Percentiles rank a stretch among this genome's conserved stretches.
Evolutionary conservation across 805 yeast genomes (phyloP).

Genomic region (Lipomyces sp.): DNA sequence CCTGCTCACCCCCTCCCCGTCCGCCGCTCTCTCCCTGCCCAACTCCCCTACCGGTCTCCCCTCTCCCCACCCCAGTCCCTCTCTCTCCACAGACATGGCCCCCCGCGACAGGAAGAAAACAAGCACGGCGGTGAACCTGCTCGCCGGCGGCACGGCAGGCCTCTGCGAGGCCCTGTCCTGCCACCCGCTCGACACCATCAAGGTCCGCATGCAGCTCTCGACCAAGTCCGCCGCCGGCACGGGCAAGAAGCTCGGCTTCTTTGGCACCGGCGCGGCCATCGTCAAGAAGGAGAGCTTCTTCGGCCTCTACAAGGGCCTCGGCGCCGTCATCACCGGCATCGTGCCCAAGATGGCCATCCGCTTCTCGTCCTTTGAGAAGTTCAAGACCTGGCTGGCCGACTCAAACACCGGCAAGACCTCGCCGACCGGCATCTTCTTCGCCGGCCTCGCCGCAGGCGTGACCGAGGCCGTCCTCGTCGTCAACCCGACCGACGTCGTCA

Average conservation of each 20-base stretch:
- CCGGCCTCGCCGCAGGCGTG: slow-evolving; percentile 97
- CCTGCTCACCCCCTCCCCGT: no score
- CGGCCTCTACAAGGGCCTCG: slow-evolving; percentile 90
- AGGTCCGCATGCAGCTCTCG: slow-evolving; percentile 94
- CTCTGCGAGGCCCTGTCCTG: slow-evolving; percentile 95
- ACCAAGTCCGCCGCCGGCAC: slow-evolving; percentile 50
- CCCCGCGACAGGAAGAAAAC: slow-evolving; percentile 27
- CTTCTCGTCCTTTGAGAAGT: slow-evolving; percentile 89
- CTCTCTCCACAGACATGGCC: no score
- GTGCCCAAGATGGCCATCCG: slow-evolving; percentile 98
- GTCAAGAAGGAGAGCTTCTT: slow-evolving; percentile 75
- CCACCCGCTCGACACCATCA: slow-evolving; percentile 96
- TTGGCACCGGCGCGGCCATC: slow-evolving; percentile 75
- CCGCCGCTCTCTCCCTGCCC: no score
- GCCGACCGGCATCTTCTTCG: slow-evolving; percentile 72
- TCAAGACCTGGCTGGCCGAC: slow-evolving; percentile 60
- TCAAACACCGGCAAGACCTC: slow-evolving; percentile 45
- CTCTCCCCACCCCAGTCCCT: no score
- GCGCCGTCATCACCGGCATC: slow-evolving; percentile 95
- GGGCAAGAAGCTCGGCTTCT: slow-evolving; percentile 78
- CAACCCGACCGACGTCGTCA: slow-evolving; percentile 96
- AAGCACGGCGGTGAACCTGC: slow-evolving; percentile 30
- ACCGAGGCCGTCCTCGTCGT: slow-evolving; percentile 94
- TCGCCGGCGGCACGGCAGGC: slow-evolving; percentile 98
- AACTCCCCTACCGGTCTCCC: no score